Percentiles rank a stretch among this genome's conserved stretches.
These are phyloP conservation scores for Gossypium herbaceum DNA, from an alignment of 345 rosid species.

Conservation along the genomic window DNA sequence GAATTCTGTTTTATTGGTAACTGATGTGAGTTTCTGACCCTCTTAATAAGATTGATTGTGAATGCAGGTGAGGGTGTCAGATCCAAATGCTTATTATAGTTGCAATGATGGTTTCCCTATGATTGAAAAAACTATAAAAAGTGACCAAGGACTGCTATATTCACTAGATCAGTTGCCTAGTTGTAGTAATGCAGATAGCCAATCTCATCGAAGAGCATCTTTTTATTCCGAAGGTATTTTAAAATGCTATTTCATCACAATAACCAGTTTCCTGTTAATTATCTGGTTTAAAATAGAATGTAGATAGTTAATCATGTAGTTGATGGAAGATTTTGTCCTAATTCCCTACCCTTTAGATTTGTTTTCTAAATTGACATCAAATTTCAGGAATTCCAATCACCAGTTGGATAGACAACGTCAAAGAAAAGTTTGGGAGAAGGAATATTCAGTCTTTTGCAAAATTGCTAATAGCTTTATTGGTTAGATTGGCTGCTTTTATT, in stretches of 20 bases:
- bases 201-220: constrained; percentile 19
- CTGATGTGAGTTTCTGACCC: background rate
- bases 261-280: background rate
- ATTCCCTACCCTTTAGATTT: background rate
- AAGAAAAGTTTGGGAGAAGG: constrained; percentile 42
- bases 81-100: constrained; percentile 62
- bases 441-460: constrained; percentile 31
- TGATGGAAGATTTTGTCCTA: background rate
- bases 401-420: constrained; percentile 39
- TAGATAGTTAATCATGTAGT: background rate
- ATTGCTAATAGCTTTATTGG: constrained; percentile 40
- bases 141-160: constrained; percentile 25
- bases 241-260: background rate
- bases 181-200: constrained; percentile 18
- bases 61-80: constrained; percentile 49
- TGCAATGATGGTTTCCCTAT: constrained; percentile 52
- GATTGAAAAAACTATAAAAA: constrained; percentile 33
- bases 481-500: constrained; percentile 46
- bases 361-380: background rate
- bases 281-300: background rate
- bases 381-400: constrained; percentile 40
- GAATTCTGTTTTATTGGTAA: constrained; percentile 6
- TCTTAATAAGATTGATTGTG: background rate
- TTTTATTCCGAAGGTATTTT: constrained; percentile 36
- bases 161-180: constrained; percentile 30